phyloP scores from a whole-genome alignment of 2,329 filamentous ascomycete genomes.

The Coniochaeta hoffmannii region DNA sequence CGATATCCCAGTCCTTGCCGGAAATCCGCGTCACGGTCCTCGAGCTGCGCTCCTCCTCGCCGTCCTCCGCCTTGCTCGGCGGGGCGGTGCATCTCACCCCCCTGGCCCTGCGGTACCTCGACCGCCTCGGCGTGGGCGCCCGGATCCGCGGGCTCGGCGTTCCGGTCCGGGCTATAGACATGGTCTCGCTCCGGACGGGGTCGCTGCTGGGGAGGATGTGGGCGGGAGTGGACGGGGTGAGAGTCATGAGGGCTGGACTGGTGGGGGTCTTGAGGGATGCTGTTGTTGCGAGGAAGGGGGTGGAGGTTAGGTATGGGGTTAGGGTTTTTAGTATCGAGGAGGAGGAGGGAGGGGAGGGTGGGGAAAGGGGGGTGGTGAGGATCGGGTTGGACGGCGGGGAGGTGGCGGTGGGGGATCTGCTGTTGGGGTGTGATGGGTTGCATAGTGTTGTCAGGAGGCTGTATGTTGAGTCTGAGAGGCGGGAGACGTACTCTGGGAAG shows the following conservation, averaged over 20 bases:
- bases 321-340: conserved; percentile 11
- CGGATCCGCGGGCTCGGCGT: conserved; percentile 11
- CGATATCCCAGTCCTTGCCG: conserved; percentile 29
- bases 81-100: conserved; percentile 40
- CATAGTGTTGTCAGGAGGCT: conserved; percentile 12
- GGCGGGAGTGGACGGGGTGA: conserved; percentile 16
- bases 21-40: conserved; percentile 30
- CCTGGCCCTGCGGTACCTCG: conserved; percentile 35
- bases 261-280: conserved; percentile 14
- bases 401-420: conserved; percentile 14
- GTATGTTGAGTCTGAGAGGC: conserved; percentile 9
- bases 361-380: conserved; percentile 4
- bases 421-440: conserved; percentile 18
- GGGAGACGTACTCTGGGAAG: conserved; percentile 8
- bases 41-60: conserved; percentile 34
- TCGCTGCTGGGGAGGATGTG: conserved; percentile 15
- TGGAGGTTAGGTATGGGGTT: conserved; percentile 12
- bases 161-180: conserved; percentile 16
- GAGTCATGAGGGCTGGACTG: conserved; percentile 19
- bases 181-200: conserved; percentile 20
- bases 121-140: conserved; percentile 27
- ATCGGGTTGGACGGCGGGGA: conserved; percentile 3
- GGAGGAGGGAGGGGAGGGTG: background rate
- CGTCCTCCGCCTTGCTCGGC: conserved; percentile 27
- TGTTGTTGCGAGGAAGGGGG: background rate